Base-by-base conservation (phyloP, 2,329 filamentous ascomycete species). In the Fusarium illudens region DNA sequence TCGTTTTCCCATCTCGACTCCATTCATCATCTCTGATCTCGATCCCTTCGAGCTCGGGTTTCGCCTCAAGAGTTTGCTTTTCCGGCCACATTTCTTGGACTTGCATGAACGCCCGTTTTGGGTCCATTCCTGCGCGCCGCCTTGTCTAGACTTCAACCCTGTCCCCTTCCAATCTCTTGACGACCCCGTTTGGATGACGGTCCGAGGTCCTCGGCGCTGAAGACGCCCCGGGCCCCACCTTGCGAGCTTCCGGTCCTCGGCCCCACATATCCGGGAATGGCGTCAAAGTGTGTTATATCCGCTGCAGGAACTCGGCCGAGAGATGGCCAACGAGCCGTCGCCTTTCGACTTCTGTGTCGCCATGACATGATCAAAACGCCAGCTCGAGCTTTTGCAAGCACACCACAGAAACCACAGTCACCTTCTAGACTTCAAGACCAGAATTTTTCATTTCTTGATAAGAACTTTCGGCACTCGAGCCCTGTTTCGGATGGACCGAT, bases 401-500 rank as follows among this genome's bases (percentile, higher is more conserved):
- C 12, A 44, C 25, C 12, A 33, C 17, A 15, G n/a, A 17, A 44
- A 22, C 33, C 29, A 29, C n/a, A 58, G 29, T 12, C 20, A 46
- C 17, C 13, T 27, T 15, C 25, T 20, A 33, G 27, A 20, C 11
- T 42, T 34, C n/a, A 53, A 15, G 17, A 20, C 19, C 39, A 46
- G 25, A 33, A 15, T 10, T 34, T 34, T 39, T 34, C 49, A 55
- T 54, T 50, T 11, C n/a, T 17, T 32, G 2, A 49, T 4, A 15
- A 51, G 22, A 15, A 10, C 46, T 58, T 22, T 50, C 49, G 19
- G 39, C 33, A 48, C 25, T 34, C 19, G 46, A 15, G 30, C n/a
- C 29, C 60, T 37, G 19, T 49, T 49, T 62, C 62, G 62, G 66
- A 59, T 46, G 57, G n/a, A 29, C 62, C 58, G 62, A 67, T 36